These are phyloP conservation scores for Syncephalastrum racemosum DNA, from an alignment of 371 early-diverging fungal genomes.

Conservation along the genomic window DNA sequence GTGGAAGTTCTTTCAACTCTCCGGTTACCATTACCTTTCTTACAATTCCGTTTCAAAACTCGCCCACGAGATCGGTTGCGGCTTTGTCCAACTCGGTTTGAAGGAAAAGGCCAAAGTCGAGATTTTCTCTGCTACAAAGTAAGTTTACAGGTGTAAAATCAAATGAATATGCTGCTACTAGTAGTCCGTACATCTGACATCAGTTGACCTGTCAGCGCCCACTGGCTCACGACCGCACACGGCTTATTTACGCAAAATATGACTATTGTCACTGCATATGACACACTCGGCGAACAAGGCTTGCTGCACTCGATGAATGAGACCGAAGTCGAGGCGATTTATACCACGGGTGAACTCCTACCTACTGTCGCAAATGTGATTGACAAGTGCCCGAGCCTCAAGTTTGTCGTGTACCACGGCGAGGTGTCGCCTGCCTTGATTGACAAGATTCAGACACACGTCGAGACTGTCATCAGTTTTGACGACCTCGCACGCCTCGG, in stretches of 20 bases:
- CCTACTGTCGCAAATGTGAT: constrained; percentile 67
- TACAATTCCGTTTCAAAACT: constrained; percentile 60
- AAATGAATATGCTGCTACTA: background rate
- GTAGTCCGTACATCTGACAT: background rate
- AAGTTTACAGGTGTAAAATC: constrained; percentile 14
- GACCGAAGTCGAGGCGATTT: constrained; percentile 74
- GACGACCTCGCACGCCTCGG: constrained; percentile 69
- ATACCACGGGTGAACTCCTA: constrained; percentile 82
- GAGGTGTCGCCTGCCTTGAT: constrained; percentile 52
- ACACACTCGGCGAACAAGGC: constrained; percentile 88
- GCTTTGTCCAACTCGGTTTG: constrained; percentile 67
- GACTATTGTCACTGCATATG: constrained; percentile 86
- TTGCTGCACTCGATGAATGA: constrained; percentile 85
- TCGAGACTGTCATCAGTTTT: constrained; percentile 25
- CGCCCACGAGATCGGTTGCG: constrained; percentile 59
- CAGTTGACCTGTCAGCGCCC: constrained; percentile 45
- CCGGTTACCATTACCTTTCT: constrained; percentile 65
- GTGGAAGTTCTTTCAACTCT: constrained; percentile 80
- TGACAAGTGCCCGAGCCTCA: constrained; percentile 63
- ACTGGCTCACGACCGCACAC: constrained; percentile 75
- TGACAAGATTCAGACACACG: constrained; percentile 23
- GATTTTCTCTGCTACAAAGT: constrained; percentile 81
- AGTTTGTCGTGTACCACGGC: constrained; percentile 76
- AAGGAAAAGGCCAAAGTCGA: constrained; percentile 62
- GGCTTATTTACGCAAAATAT: constrained; percentile 70